Percentiles rank a stretch among this genome's conserved stretches.
Conservation (phyloP, 495 filamentous ascomycete species). For the Talaromyces stipitatus region DNA sequence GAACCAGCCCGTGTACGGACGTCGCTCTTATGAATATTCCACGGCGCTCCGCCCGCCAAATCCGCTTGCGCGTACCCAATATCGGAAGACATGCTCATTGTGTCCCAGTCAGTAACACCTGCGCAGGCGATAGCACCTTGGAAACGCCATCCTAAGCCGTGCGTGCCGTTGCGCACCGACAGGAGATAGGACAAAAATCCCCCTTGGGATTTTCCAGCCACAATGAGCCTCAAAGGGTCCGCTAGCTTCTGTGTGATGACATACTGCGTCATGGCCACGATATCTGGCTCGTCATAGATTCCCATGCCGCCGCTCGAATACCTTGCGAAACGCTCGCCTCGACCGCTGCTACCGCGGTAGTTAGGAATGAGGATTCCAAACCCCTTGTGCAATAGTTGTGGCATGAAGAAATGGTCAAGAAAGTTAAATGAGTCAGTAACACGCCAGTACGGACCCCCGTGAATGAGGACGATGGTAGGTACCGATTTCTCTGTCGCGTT, state of each 20-base stretch:
- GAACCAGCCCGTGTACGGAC: slow-evolving; percentile 9
- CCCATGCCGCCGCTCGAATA: slow-evolving; percentile 14
- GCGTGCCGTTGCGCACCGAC: slow-evolving; percentile 8
- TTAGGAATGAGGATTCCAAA: slow-evolving; percentile 22
- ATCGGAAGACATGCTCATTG: slow-evolving; percentile 14
- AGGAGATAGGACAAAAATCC: slow-evolving; percentile 20
- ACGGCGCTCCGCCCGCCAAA: slow-evolving; percentile 11
- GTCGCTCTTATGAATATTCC: slow-evolving; percentile 10
- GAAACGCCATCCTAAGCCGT: slow-evolving; percentile 8
- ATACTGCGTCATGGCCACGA: slow-evolving; percentile 15
- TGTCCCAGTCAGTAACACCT: slow-evolving; percentile 17
- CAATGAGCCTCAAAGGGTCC: slow-evolving; percentile 16
- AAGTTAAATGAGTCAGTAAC: slow-evolving; percentile 16
- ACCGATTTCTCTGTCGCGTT: slow-evolving; percentile 7
- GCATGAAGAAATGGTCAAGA: slow-evolving; percentile 14
- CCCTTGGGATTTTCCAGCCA: slow-evolving; percentile 23
- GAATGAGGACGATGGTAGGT: slow-evolving; percentile 20
- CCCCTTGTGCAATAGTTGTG: slow-evolving; percentile 16
- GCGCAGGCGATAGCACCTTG: slow-evolving; percentile 13
- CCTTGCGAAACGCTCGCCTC: slow-evolving; percentile 18
- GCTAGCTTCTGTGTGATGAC: slow-evolving; percentile 16
- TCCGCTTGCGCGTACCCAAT: slow-evolving; percentile 7
- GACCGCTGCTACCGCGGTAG: slow-evolving; percentile 22
- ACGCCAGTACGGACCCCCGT: slow-evolving; percentile 24
- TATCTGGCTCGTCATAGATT: slow-evolving; percentile 18